These are phyloP conservation scores for Kokia cookei DNA, from an alignment of 441 rosid species.

Conservation along the genomic window DNA sequence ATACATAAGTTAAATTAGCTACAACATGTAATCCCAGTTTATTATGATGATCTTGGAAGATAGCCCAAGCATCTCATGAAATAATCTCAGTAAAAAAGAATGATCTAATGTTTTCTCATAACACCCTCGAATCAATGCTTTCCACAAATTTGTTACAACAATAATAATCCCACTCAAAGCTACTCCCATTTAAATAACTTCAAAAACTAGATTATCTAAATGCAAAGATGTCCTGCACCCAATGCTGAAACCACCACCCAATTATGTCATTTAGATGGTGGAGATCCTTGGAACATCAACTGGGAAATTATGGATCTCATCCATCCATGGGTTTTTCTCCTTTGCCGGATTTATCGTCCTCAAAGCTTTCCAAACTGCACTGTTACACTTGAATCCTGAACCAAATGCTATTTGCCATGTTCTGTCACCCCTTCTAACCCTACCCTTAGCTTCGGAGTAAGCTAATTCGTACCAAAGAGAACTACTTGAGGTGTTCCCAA, in stretches of 20 bases:
- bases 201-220: not conserved
- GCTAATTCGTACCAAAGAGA: slow-evolving; percentile 22
- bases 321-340: slow-evolving; percentile 45
- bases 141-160: not conserved
- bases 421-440: slow-evolving; percentile 41
- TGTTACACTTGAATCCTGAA: slow-evolving; percentile 33
- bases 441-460: slow-evolving; percentile 20
- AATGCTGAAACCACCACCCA: no score
- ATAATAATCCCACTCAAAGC: not conserved
- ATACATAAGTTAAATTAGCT: not conserved
- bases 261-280: slow-evolving; percentile 15
- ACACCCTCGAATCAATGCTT: not conserved
- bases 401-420: slow-evolving; percentile 37
- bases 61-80: not conserved
- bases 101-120: not conserved
- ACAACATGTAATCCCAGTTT: not conserved
- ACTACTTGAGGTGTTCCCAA: slow-evolving; percentile 52
- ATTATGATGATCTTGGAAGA: not conserved
- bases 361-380: slow-evolving; percentile 47
- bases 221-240: not conserved
- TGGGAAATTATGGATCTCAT: slow-evolving; percentile 27
- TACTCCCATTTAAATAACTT: not conserved
- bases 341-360: slow-evolving; percentile 33
- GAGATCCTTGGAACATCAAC: slow-evolving; percentile 40
- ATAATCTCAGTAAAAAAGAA: not conserved